These are phyloP conservation scores for Yamadazyma sp. DNA, from an alignment of 1,139 yeast species.

Conservation along the genomic window DNA sequence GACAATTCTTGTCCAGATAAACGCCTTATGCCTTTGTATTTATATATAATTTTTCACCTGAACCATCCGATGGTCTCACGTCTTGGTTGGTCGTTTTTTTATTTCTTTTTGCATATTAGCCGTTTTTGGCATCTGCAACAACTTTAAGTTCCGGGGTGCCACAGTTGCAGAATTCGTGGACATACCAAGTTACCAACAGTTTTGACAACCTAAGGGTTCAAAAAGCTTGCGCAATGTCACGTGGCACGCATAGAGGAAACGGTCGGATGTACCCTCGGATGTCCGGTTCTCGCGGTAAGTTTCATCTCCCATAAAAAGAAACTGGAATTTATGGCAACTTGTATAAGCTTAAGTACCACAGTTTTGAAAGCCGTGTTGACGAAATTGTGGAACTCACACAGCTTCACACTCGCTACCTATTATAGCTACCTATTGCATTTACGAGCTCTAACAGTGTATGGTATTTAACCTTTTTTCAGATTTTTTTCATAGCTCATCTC, in stretches of 20 bases:
- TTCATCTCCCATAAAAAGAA: neutral
- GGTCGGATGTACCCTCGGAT: neutral
- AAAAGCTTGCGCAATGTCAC: neutral
- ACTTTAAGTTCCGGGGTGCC: neutral
- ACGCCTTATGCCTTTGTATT: neutral
- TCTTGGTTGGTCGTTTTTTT: neutral
- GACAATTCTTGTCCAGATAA: neutral
- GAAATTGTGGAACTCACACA: conserved; percentile 1
- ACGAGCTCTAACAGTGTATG: too few relatives aligned
- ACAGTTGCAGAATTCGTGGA: neutral
- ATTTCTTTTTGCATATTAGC: conserved; percentile 1
- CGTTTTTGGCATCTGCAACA: neutral
- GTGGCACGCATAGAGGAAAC: neutral
- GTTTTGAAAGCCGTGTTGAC: conserved; percentile 5
- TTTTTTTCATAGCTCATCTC: too few relatives aligned
- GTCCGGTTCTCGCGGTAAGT: conserved; percentile 1
- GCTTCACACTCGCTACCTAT: too few relatives aligned
- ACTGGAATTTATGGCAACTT: neutral
- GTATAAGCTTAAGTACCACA: neutral
- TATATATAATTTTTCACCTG: conserved; percentile 3
- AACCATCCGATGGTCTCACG: neutral
- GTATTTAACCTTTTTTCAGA: too few relatives aligned
- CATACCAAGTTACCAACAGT: neutral
- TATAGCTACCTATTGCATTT: too few relatives aligned
- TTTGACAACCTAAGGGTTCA: neutral